Evolutionary conservation across 1,139 yeast species (phyloP).

Genomic region (Saccharomyces hybrid): DNA sequence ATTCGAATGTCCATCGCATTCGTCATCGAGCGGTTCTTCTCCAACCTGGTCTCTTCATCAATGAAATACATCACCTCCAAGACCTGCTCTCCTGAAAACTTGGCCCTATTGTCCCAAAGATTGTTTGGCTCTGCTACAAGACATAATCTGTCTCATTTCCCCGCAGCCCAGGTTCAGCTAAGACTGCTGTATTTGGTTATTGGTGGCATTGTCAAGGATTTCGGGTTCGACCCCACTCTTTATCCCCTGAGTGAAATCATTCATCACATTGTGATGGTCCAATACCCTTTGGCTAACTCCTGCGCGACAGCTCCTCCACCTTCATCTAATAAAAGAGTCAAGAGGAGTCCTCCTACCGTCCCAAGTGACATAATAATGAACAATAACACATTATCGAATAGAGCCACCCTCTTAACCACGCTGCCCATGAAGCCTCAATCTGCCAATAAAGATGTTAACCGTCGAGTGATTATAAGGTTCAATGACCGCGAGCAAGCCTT

Average conservation of each 20-base stretch:
- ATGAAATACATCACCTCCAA: conserved; percentile 51
- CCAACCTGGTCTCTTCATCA: conserved; percentile 40
- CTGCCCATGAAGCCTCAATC: conserved; percentile 30
- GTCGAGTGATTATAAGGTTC: conserved; percentile 25
- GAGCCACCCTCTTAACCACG: conserved; percentile 22
- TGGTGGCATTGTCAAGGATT: conserved; percentile 68
- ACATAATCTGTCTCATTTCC: conserved; percentile 16
- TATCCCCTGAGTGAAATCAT: conserved; percentile 58
- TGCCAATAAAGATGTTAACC: conserved; percentile 29
- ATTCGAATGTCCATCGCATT: conserved; percentile 50
- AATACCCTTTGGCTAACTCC: conserved; percentile 45
- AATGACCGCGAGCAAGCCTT: conserved; percentile 27
- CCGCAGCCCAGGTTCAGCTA: conserved; percentile 19
- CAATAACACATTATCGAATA: conserved; percentile 4
- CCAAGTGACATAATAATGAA: neutral
- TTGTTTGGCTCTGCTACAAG: conserved; percentile 20
- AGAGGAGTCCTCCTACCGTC: neutral
- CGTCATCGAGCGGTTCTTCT: conserved; percentile 52
- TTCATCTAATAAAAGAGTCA: neutral
- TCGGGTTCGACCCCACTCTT: conserved; percentile 63
- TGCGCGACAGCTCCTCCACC: neutral
- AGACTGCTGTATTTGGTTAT: conserved; percentile 44
- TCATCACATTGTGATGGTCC: conserved; percentile 51
- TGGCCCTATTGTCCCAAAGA: conserved; percentile 17
- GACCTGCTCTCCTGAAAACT: conserved; percentile 31